Evolutionary conservation across 2,329 filamentous ascomycete species (phyloP).

Genomic region (Setomelanomma holmii): DNA sequence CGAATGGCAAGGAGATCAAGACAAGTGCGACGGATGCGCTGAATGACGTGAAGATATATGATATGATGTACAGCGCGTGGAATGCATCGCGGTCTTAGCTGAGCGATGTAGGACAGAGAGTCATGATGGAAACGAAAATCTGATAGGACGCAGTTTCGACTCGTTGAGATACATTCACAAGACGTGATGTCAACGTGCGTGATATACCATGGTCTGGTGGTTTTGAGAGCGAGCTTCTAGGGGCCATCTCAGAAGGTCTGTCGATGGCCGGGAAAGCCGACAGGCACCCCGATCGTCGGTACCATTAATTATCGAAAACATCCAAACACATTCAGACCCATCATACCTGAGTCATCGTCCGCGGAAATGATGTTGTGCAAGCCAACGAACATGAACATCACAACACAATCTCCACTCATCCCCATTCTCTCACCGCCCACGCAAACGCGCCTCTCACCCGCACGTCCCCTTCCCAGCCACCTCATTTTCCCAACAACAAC

Average conservation of each 20-base stretch:
- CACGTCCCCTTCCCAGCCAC: not conserved
- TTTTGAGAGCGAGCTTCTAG: no score
- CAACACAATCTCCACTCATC: no score
- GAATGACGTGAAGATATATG: conserved; percentile 50
- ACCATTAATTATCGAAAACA: not conserved
- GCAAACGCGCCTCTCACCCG: not conserved
- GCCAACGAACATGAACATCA: not conserved
- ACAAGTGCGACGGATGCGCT: conserved; percentile 52
- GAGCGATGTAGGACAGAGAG: no score
- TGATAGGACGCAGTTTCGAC: no score
- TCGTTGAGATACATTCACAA: no score
- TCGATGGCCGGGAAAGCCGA: not conserved
- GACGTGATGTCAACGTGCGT: no score
- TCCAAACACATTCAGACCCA: not conserved
- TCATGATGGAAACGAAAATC: no score
- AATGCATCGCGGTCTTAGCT: not conserved
- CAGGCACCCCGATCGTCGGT: not conserved
- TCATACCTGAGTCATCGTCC: not conserved
- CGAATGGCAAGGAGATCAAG: conserved; percentile 50
- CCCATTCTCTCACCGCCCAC: not conserved
- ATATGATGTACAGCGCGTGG: conserved; percentile 34
- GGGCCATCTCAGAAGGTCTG: no score
- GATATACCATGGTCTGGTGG: no score
- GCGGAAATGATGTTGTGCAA: not conserved
- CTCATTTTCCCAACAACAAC: no score